Conservation (phyloP, 2,329 filamentous ascomycete genomes). For the Tolypocladium nubicola region DNA sequence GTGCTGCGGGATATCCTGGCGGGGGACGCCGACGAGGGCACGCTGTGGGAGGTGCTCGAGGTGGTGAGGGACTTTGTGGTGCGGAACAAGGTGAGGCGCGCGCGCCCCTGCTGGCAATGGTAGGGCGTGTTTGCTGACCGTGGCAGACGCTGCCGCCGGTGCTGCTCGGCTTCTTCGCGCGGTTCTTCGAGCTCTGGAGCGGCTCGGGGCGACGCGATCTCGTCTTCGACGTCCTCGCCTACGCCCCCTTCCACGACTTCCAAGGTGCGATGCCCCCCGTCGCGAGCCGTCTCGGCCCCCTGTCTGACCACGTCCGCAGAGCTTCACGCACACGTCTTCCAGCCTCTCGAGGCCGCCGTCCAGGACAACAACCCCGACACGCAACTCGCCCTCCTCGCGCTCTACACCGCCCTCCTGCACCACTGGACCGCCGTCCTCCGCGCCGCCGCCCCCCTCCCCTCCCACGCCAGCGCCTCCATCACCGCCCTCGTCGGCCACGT, state of each 20-base stretch:
- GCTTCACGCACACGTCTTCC: conserved; percentile 36
- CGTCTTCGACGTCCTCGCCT: conserved; percentile 49
- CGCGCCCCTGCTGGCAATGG: too few species aligned
- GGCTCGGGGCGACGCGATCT: conserved; percentile 41
- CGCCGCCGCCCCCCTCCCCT: conserved; percentile 23
- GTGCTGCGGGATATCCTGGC: conserved; percentile 44
- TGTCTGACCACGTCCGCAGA: conserved; percentile 25
- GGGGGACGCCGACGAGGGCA: conserved; percentile 37
- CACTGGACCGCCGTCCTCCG: conserved; percentile 43
- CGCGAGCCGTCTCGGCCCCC: not conserved
- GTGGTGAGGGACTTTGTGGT: conserved; percentile 44
- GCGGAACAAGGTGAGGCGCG: conserved; percentile 38
- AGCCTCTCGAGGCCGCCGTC: conserved; percentile 39
- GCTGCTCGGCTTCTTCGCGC: conserved; percentile 36
- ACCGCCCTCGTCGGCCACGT: conserved; percentile 35
- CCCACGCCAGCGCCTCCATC: conserved; percentile 26
- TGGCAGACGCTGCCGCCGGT: conserved; percentile 34
- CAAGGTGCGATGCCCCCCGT: conserved; percentile 30
- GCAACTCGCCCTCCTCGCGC: conserved; percentile 48
- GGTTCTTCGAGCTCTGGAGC: conserved; percentile 52
- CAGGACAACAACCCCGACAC: conserved; percentile 38
- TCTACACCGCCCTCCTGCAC: conserved; percentile 58
- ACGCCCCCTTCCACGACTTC: conserved; percentile 44
- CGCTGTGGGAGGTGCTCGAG: conserved; percentile 42
- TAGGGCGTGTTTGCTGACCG: not conserved